These are phyloP conservation scores for Oryza glaberrima DNA, from an alignment of 176 grass and related monocot genomes.

Conservation along the genomic window DNA sequence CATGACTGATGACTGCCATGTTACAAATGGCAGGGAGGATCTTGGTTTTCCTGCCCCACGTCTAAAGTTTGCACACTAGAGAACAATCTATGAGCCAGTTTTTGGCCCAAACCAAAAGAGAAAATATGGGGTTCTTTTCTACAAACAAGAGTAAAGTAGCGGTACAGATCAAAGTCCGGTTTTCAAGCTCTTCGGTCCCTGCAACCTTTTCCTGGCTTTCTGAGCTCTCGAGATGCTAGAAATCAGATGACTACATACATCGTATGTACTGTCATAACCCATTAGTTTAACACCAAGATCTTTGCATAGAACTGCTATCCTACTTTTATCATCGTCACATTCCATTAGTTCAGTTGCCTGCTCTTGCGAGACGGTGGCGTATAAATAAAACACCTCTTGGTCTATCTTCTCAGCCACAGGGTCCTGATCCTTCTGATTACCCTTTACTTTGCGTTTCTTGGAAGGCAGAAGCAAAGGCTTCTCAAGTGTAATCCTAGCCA, in stretches of 20 bases:
- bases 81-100: background rate
- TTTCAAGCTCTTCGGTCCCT: constrained; percentile 43
- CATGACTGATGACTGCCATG: background rate
- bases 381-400: constrained; percentile 54
- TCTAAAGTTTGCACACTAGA: background rate
- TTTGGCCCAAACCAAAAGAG: constrained; percentile 10
- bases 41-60: background rate
- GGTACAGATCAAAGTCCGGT: constrained; percentile 26
- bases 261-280: constrained; percentile 64
- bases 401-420: constrained; percentile 36
- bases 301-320: constrained; percentile 65
- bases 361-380: constrained; percentile 53
- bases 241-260: constrained; percentile 57
- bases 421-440: constrained; percentile 30
- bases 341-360: constrained; percentile 55
- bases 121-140: constrained; percentile 6
- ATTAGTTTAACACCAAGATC: constrained; percentile 70
- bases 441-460: background rate
- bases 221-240: constrained; percentile 55
- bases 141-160: background rate
- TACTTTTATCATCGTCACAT: constrained; percentile 52
- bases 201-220: constrained; percentile 54
- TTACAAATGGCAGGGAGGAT: background rate
- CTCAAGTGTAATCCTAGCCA: constrained; percentile 62
- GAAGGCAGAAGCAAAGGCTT: constrained; percentile 7